A percentile compares a stretch with the other conserved stretches of the same genome.
These are phyloP conservation scores for Candida sithepensis DNA, from an alignment of 805 yeast genomes.

Conservation along the genomic window DNA sequence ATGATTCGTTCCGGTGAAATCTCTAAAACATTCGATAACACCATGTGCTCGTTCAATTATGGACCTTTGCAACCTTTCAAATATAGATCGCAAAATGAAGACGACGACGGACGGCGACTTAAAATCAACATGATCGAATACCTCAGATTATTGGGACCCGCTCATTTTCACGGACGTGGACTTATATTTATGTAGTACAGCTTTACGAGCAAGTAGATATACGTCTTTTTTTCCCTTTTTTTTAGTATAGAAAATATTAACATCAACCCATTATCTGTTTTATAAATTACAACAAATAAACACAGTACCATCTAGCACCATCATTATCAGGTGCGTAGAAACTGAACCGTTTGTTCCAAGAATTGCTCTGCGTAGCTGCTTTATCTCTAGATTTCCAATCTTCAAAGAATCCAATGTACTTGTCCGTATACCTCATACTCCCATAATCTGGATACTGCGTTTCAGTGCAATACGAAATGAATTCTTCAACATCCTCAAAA, in stretches of 20 bases:
- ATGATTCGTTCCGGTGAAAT: conserved; percentile 20
- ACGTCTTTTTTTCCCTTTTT: background rate
- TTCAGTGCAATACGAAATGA: background rate
- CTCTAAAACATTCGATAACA: background rate
- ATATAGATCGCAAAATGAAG: background rate
- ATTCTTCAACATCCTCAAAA: background rate
- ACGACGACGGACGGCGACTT: background rate
- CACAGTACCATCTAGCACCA: background rate
- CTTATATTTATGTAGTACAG: background rate
- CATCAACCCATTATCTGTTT: background rate
- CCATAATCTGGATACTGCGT: background rate
- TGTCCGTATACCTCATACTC: background rate
- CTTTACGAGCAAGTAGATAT: background rate
- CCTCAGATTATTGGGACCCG: background rate
- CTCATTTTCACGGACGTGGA: background rate
- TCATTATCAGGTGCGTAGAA: background rate
- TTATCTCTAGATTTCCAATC: background rate
- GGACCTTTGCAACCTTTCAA: background rate
- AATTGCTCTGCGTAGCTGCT: background rate
- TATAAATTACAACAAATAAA: background rate
- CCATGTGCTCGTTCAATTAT: background rate
- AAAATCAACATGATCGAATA: background rate
- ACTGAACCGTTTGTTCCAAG: background rate
- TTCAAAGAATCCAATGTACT: background rate
- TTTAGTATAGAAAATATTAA: too few relatives aligned